phyloP scores from a whole-genome alignment of 2,329 filamentous ascomycete genomes.

The Monosporascus sp. region DNA sequence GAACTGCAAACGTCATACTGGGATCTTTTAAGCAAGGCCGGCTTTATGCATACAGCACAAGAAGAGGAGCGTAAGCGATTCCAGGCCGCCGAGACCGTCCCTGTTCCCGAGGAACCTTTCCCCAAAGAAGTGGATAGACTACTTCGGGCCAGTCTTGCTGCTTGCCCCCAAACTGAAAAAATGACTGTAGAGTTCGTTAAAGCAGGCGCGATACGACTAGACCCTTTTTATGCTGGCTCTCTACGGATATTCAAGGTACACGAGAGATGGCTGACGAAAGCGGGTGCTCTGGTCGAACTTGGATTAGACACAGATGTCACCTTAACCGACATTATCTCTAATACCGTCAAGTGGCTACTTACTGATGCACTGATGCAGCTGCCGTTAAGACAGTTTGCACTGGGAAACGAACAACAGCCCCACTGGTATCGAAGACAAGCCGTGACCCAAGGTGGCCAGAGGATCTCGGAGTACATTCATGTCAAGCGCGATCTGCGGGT shows the following conservation, averaged over 20 bases:
- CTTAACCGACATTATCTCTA: not conserved
- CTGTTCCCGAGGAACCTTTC: conserved; percentile 1
- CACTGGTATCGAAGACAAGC: conserved; percentile 2
- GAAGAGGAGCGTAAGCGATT: conserved; percentile 14
- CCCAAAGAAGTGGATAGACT: not conserved
- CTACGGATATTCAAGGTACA: conserved; percentile 4
- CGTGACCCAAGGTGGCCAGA: conserved; percentile 3
- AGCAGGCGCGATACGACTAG: not conserved
- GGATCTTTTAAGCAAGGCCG: conserved; percentile 8
- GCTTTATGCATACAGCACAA: conserved; percentile 10
- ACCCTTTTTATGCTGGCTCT: not conserved
- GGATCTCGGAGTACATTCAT: conserved; percentile 2
- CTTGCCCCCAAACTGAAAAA: not conserved
- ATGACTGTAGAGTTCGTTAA: conserved; percentile 2
- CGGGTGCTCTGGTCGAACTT: not conserved
- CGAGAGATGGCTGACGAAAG: conserved; percentile 7
- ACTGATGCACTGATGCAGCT: conserved; percentile 5
- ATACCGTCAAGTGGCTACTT: conserved; percentile 4
- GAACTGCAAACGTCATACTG: conserved; percentile 15
- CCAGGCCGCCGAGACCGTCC: not conserved
- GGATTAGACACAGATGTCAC: not conserved
- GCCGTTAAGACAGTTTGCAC: not conserved
- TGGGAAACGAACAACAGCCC: not conserved
- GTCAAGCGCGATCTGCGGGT: conserved; percentile 1
- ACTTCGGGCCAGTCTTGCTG: conserved; percentile 4